Base-by-base conservation (phyloP, 306 rosid species). In the Cicer pinnatifidum region DNA sequence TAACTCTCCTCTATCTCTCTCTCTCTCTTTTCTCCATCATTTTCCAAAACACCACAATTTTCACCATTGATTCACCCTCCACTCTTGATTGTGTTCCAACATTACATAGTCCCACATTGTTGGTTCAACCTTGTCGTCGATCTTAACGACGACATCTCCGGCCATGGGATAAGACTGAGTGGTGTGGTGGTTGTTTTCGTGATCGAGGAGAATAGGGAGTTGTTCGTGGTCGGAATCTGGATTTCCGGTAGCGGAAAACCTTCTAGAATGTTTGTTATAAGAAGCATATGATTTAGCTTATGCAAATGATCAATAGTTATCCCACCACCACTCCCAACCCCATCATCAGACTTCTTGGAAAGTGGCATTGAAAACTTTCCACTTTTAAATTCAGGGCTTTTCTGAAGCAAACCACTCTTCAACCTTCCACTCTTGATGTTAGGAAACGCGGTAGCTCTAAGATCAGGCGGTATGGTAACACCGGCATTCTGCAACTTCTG, bases 401-500 rank as follows among this genome's bases (percentile, higher is more conserved):
- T 87, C 43, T 6, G 80, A 6, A 78, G 67, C 58, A 72, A 1
- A 19, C 89, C 90, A 63, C 85, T 89, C 69, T 70, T 83, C 19
- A 73, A 81, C 85, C 84, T 83, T 9, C 86, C 89, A 53, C 86
- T 82, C 75, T 62, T 85, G 9, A 28, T 0, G 0, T 78, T 53
- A 16, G 84, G 12, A 43, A 90, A 83, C 1, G 87, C 89, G 17
- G 58, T 43, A 0, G 83, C 89, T 63, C 80, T 87, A 10, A 89
- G 88, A 35, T 89, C 97, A 38, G 92, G 87, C 5, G 98, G 96
- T 28, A 93, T 79, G 8, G 61, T 89, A 50, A 81, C 86, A 57
- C 98, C 98, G n/a, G 96, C 98, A 70, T 73, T 89, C 81, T 91
- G 97, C n/a, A 93, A 80, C 83, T 87, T 86, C 79, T 70, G 74